Base-by-base conservation (phyloP, 1,284 basidiomycete species). In the Sporisorium exsertum region DNA sequence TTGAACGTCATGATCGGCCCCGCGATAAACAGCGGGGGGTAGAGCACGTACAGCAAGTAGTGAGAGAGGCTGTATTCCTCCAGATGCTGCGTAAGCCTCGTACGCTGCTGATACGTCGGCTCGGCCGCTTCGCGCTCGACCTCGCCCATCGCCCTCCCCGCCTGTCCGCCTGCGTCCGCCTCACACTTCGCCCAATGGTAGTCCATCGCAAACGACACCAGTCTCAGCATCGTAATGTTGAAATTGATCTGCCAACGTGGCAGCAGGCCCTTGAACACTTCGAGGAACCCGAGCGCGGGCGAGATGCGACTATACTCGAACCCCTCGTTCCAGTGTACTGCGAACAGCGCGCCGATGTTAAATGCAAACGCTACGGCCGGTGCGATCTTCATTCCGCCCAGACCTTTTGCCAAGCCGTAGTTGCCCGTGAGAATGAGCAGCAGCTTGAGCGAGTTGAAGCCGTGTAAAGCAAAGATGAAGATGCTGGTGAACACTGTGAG, bases 1-100 rank as follows among this genome's bases (percentile, higher is more conserved):
- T 97, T 97, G 88, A 95, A 98, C 3, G 94, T 93, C 86, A 98
- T 91, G 79, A 99, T 96, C 0, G 97, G 96, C 0, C 97, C 96
- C 1, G 94, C 96, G 59, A 99, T 93, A 85, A 97, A 99, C 13
- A 99, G 87, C 0, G 96, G 95, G 0, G 95, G 91, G 81, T 99
- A 99, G 8, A 96, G 87, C 24, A 89, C 88, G 82, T 98, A 98
- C 20, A 91, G 88, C 24, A 93, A 64, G 81, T 91, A 93, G 77
- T 91, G 89, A 22, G 78, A 43, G 64, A 90, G 89, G 5, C 79
- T 80, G 83, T 92, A 94, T 35, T 87, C 85, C 5, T 88, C 87
- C 18, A 87, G 79, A 35, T 68, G 57, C 43, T 66, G 72, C 22
- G 82, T 66, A 15, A 43, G 46, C 29, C 63, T 35, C 10, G 66